Conservation (phyloP, 495 filamentous ascomycete genomes). For the Aspergillus sclerotioniger region DNA sequence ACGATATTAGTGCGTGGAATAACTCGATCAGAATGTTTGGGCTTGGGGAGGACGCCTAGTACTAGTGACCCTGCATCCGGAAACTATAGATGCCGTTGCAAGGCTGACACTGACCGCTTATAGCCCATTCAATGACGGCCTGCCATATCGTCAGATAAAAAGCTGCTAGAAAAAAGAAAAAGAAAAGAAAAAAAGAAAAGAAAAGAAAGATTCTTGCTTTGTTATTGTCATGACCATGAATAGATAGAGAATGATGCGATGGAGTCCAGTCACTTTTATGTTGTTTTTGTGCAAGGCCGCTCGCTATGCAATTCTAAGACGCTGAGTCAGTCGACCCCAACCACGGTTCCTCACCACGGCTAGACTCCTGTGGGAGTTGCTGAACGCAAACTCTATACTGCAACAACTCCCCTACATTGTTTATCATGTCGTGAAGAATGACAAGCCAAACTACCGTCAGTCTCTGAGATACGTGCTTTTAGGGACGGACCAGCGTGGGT, state of each 20-base stretch:
- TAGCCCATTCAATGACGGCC: background rate
- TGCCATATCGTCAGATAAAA: background rate
- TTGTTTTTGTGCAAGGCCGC: background rate
- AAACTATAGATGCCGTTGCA: background rate
- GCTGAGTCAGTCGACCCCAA: background rate
- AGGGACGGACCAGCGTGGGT: background rate
- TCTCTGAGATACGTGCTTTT: background rate
- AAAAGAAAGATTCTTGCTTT: background rate
- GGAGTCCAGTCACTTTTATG: background rate
- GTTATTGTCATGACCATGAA: background rate
- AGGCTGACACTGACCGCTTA: background rate
- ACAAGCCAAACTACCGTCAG: background rate
- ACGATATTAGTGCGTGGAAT: constrained; percentile 59
- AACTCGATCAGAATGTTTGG: constrained; percentile 83
- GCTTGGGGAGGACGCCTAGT: constrained; percentile 42
- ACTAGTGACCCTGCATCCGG: background rate
- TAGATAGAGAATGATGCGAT: background rate
- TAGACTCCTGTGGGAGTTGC: background rate
- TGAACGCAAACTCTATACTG: background rate
- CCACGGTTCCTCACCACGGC: background rate
- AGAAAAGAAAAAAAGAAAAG: background rate
- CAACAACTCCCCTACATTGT: background rate
- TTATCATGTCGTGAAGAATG: background rate
- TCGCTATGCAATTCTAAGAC: background rate
- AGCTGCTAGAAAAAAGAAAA: background rate